Conservation (phyloP, 257 asterid genomes). For the Parsonsia alboflavescens region DNA sequence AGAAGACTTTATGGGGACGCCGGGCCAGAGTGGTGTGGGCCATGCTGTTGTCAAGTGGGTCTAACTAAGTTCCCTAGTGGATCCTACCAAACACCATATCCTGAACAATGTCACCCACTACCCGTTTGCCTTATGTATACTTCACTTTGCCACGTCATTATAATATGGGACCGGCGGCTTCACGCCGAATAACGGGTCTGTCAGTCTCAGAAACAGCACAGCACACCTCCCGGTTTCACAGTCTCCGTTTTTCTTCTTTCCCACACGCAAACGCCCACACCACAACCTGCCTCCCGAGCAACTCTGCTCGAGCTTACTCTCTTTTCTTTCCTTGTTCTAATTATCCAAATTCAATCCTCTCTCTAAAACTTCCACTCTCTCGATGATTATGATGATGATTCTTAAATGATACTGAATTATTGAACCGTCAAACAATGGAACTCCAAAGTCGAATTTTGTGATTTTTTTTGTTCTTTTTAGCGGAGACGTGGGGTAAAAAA, state of each 20-base stretch:
- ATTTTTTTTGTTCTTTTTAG: too few species aligned
- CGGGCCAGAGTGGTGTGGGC: too few species aligned
- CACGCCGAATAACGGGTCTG: constrained; percentile 1
- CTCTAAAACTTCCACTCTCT: background rate
- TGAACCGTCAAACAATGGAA: background rate
- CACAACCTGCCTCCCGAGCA: background rate
- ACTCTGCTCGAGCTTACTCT: background rate
- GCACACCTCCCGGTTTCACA: background rate
- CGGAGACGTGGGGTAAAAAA: too few species aligned
- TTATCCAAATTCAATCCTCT: background rate
- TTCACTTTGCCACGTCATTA: constrained; percentile 1
- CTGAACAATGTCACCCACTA: too few species aligned
- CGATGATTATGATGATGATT: background rate
- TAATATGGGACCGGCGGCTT: constrained; percentile 21
- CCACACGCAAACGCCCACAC: constrained; percentile 3
- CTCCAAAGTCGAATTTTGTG: constrained; percentile 3
- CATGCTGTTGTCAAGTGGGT: too few species aligned
- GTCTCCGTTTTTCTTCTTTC: background rate
- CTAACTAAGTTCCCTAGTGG: background rate
- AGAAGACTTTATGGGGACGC: too few species aligned
- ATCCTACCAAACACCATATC: background rate
- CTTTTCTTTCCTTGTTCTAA: background rate
- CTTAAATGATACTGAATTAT: background rate
- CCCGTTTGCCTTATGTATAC: background rate
- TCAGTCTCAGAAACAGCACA: constrained; percentile 1